These are phyloP conservation scores for Isabelozyma rhagii DNA, from an alignment of 805 yeast species.

Conservation along the genomic window DNA sequence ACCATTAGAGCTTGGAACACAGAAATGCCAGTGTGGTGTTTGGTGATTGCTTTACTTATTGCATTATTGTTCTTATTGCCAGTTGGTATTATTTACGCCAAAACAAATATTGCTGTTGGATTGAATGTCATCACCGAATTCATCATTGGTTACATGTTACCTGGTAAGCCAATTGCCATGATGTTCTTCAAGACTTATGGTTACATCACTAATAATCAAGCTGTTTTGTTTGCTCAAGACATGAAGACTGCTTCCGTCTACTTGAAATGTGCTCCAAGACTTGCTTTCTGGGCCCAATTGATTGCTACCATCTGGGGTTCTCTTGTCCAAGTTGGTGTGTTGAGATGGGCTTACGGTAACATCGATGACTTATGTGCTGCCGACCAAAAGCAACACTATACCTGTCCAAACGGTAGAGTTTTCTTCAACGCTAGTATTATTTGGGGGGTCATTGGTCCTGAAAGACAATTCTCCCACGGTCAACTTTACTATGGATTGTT, in stretches of 20 bases:
- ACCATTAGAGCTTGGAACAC: conserved; percentile 38
- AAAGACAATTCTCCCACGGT: conserved; percentile 16
- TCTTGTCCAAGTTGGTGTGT: conserved; percentile 37
- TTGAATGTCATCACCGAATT: conserved; percentile 51
- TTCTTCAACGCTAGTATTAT: conserved; percentile 43
- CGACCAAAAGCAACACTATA: conserved; percentile 25
- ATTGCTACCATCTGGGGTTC: conserved; percentile 42
- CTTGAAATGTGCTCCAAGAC: conserved; percentile 40
- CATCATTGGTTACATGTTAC: conserved; percentile 46
- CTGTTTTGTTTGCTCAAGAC: conserved; percentile 47
- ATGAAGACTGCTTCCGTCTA: conserved; percentile 41
- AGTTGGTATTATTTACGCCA: conserved; percentile 34
- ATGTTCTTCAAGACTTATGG: conserved; percentile 48
- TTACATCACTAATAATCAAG: conserved; percentile 47
- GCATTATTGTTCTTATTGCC: conserved; percentile 39
- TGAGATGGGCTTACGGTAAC: conserved; percentile 40
- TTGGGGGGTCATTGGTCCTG: conserved; percentile 42
- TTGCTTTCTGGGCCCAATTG: conserved; percentile 41
- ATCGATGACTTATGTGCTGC: conserved; percentile 31
- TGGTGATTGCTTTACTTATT: conserved; percentile 36
- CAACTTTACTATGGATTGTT: conserved; percentile 25
- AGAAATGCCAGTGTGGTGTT: conserved; percentile 42
- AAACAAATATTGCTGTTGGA: conserved; percentile 32
- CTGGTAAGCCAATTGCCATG: conserved; percentile 48
- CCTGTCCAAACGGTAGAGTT: conserved; percentile 41